These are phyloP conservation scores for Rhizopus delemar DNA, from an alignment of 371 early-diverging fungal species.

Conservation along the genomic window DNA sequence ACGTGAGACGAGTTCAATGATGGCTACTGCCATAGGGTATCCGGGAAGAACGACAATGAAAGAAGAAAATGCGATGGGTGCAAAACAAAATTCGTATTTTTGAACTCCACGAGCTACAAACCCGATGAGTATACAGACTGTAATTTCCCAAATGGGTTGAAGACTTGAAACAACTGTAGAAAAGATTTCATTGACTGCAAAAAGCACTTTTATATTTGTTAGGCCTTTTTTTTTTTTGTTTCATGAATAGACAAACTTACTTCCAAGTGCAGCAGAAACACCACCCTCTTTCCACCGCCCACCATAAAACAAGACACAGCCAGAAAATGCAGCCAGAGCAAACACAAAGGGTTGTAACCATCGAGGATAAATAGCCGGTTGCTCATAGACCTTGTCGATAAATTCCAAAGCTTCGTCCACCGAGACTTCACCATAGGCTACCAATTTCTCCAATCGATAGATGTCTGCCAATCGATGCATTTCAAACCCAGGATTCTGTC, in stretches of 20 bases:
- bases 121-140: constrained; percentile 68
- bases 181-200: constrained; percentile 45
- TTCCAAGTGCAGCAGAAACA: constrained; percentile 42
- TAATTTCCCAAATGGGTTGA: constrained; percentile 66
- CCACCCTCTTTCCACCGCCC: constrained; percentile 50
- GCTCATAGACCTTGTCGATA: constrained; percentile 40
- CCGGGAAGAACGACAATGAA: constrained; percentile 73
- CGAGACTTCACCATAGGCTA: constrained; percentile 48
- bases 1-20: constrained; percentile 81
- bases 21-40: constrained; percentile 69
- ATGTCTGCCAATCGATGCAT: constrained; percentile 67
- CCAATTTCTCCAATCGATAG: constrained; percentile 57
- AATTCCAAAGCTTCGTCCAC: constrained; percentile 58
- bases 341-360: constrained; percentile 56
- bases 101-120: constrained; percentile 56
- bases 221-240: background rate
- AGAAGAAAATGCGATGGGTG: constrained; percentile 47
- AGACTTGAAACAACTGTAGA: constrained; percentile 37
- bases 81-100: constrained; percentile 44
- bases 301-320: constrained; percentile 47
- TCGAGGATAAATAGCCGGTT: constrained; percentile 47
- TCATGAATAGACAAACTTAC: constrained; percentile 31
- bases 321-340: constrained; percentile 50
- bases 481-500: constrained; percentile 62
- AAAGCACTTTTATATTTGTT: constrained; percentile 28